phyloP scores from a whole-genome alignment of 169 alveolate species.

The Plasmodium berghei region DNA sequence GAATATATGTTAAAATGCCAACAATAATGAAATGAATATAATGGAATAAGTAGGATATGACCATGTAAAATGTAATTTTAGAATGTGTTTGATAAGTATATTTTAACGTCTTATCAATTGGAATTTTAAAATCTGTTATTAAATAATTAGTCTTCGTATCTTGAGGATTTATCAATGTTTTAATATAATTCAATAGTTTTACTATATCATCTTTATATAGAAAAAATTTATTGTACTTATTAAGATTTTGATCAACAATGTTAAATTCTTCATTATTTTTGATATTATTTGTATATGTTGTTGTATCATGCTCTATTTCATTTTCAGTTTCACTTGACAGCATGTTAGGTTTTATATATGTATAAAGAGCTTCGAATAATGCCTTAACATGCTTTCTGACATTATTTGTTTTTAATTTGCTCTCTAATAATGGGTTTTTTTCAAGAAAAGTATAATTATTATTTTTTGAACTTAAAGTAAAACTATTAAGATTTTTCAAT shows the following conservation, averaged over 20 bases:
- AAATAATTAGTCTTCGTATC: slow-evolving; percentile 37
- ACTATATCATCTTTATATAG: slow-evolving; percentile 44
- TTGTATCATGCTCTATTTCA: background rate
- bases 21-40: slow-evolving; percentile 49
- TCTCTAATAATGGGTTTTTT: slow-evolving; percentile 40
- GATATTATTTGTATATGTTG: slow-evolving; percentile 8
- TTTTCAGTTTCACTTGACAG: background rate
- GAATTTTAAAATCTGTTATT: slow-evolving; percentile 44
- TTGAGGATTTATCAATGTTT: slow-evolving; percentile 20
- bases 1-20: slow-evolving; percentile 12
- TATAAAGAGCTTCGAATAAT: slow-evolving; percentile 42
- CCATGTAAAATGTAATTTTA: slow-evolving; percentile 53
- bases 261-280: slow-evolving; percentile 11
- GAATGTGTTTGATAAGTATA: slow-evolving; percentile 44
- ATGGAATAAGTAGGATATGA: slow-evolving; percentile 55
- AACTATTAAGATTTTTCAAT: slow-evolving; percentile 34
- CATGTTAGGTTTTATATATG: slow-evolving; percentile 27
- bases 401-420: slow-evolving; percentile 28
- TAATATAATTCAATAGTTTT: slow-evolving; percentile 46
- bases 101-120: slow-evolving; percentile 56
- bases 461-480: slow-evolving; percentile 53
- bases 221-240: slow-evolving; percentile 57
- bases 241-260: slow-evolving; percentile 21
- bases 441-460: slow-evolving; percentile 12
- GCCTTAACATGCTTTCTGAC: slow-evolving; percentile 3